These are phyloP conservation scores for Fusarium brevicatenulatum DNA, from an alignment of 2,329 filamentous ascomycete species.

Conservation along the genomic window DNA sequence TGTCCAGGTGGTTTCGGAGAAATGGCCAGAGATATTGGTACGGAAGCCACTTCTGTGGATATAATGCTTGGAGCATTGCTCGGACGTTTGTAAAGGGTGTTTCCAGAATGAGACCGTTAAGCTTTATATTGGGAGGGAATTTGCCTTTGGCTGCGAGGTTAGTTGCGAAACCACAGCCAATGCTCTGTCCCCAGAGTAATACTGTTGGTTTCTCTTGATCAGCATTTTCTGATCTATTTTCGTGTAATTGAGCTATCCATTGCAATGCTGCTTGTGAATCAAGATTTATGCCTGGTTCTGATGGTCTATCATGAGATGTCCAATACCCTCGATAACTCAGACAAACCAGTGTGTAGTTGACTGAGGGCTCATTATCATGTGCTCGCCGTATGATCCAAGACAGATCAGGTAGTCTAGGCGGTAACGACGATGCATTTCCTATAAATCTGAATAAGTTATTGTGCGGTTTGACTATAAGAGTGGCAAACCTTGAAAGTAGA, in stretches of 20 bases:
- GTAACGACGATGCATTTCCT: slow-evolving; percentile 70
- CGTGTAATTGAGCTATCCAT: slow-evolving; percentile 65
- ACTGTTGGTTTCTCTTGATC: slow-evolving; percentile 51
- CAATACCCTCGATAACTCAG: slow-evolving; percentile 79
- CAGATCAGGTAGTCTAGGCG: slow-evolving; percentile 65
- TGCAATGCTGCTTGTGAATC: slow-evolving; percentile 72
- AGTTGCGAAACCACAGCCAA: slow-evolving; percentile 77
- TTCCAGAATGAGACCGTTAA: slow-evolving; percentile 71
- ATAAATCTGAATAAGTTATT: slow-evolving; percentile 11
- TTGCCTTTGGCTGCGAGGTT: slow-evolving; percentile 59
- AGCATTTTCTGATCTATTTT: slow-evolving; percentile 25
- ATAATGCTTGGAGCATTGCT: slow-evolving; percentile 76
- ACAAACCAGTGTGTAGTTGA: slow-evolving; percentile 61
- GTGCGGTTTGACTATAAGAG: not conserved
- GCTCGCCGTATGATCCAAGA: slow-evolving; percentile 62
- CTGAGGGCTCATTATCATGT: slow-evolving; percentile 50
- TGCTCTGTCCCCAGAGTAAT: slow-evolving; percentile 80
- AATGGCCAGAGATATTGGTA: slow-evolving; percentile 81
- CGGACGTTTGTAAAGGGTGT: slow-evolving; percentile 79
- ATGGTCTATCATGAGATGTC: slow-evolving; percentile 77
- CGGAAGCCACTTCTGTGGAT: slow-evolving; percentile 82
- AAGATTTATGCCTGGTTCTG: slow-evolving; percentile 74
- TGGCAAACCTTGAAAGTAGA: slow-evolving; percentile 42
- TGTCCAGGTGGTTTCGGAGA: slow-evolving; percentile 71
- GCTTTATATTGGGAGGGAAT: slow-evolving; percentile 52